These are phyloP conservation scores for Ophiostoma tasmaniense DNA, from an alignment of 2,329 filamentous ascomycete genomes.

Conservation along the genomic window DNA sequence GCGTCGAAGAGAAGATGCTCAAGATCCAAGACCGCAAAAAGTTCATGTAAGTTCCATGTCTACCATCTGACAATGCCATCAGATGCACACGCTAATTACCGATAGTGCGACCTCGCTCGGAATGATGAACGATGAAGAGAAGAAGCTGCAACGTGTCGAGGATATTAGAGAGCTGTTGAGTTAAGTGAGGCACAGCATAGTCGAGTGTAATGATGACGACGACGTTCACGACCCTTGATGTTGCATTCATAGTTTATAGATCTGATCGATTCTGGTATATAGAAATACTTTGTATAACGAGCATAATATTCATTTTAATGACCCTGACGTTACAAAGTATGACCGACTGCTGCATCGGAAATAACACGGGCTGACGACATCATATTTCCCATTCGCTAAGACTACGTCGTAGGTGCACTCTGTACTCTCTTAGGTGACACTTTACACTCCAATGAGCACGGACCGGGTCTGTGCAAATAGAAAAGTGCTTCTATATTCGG, in stretches of 20 bases:
- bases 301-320: neutral
- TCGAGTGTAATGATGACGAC: neutral
- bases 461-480: neutral
- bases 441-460: neutral
- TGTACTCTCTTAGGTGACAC: neutral
- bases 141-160: constrained; percentile 79
- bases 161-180: constrained; percentile 88
- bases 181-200: constrained; percentile 23
- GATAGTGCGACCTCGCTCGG: constrained; percentile 81
- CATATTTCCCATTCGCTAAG: neutral
- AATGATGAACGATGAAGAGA: constrained; percentile 92
- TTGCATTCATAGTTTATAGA: constrained; percentile 1
- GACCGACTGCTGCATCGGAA: neutral
- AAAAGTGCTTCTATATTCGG: neutral
- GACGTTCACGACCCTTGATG: neutral
- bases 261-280: neutral
- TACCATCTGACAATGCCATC: neutral
- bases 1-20: constrained; percentile 93
- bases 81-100: neutral
- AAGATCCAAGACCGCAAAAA: constrained; percentile 91
- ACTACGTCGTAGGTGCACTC: neutral
- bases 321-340: neutral
- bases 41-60: constrained; percentile 60
- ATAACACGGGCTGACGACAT: neutral
- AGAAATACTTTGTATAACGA: neutral